These are phyloP conservation scores for Viridothelium virens DNA, from an alignment of 495 filamentous ascomycete species.

Conservation along the genomic window DNA sequence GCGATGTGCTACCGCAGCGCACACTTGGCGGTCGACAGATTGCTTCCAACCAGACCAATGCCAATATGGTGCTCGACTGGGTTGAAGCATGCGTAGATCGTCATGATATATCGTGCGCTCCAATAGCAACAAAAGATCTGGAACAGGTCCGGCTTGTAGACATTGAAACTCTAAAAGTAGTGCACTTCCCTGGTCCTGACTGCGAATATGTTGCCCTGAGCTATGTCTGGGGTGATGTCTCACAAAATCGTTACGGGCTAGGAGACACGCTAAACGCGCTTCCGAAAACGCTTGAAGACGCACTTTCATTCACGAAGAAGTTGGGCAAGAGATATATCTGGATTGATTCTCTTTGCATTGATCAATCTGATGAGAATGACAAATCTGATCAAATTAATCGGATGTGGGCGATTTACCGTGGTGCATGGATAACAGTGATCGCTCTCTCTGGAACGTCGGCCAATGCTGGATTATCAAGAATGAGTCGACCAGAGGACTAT, in stretches of 20 bases:
- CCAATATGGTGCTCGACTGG: not conserved
- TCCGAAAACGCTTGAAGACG: constrained; percentile 9
- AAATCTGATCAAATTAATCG: not conserved
- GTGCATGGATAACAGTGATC: constrained; percentile 10
- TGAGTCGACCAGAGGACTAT: not conserved
- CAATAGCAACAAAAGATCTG: not conserved
- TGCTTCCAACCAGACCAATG: not conserved
- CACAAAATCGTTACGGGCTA: not conserved
- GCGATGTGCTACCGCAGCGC: not conserved
- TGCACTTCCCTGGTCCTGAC: not conserved
- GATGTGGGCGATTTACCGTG: constrained; percentile 8
- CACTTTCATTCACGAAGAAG: constrained; percentile 4
- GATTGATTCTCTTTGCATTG: constrained; percentile 12
- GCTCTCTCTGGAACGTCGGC: constrained; percentile 2
- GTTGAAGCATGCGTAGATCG: not conserved
- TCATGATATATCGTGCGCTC: constrained; percentile 2
- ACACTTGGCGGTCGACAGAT: constrained; percentile 3
- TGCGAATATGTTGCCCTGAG: constrained; percentile 8
- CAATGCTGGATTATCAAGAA: constrained; percentile 1
- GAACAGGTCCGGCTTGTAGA: not conserved
- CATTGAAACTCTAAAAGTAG: not conserved
- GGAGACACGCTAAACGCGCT: not conserved
- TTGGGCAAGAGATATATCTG: constrained; percentile 6
- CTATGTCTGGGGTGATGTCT: constrained; percentile 13
- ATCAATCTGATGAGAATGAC: constrained; percentile 7